Evolutionary conservation across 2,329 filamentous ascomycete species (phyloP), one percentile per base, ranked within the genome.

Genomic region (Clonostachys rosea): DNA sequence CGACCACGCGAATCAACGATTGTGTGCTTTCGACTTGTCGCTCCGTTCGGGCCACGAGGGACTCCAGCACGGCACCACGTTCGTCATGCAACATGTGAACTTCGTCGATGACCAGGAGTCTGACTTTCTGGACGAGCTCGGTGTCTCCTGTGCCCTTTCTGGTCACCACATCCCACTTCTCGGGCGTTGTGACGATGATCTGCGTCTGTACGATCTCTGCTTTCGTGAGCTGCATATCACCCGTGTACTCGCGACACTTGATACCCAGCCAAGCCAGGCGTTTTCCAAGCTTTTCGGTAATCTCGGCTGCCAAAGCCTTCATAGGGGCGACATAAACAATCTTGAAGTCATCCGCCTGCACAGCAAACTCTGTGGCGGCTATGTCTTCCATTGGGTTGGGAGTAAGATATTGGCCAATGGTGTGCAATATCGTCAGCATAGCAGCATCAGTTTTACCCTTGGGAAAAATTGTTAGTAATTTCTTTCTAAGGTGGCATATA

Each of bases 51-150:
- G 94, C 94, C 14, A 99, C 95, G 18, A 99, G 76, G 6, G 92
- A 96, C 63, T 99, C 94, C 30, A 99, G 78, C 1, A 99, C 95
- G 12, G 95, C 91, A 60, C 94, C 94, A 63, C 94, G 84, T 66
- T 97, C 94, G 63, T 99, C 94, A 59, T 99, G 95, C 58, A 99
- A 84, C 95, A 99, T 99, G 62, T 99, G 94, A 2, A 99, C 94
- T 70, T 99, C 94, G 65, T 99, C 94, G 52, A 99, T 97, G 59
- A 99, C 97, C 50, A 99, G 78, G 3, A 99, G 75, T 11, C 92
- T 84, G 20, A 99, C 94, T 64, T 99, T 99, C 59, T 99, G 94
- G 13, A 99, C 95, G 4, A 99, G 79, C 62, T 97, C 94, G 0
- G 94, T 97, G 62, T 99, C 94, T 14, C 95, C 94, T 1, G 91